phyloP scores from a whole-genome alignment of 192 early-diverging fungal species.

The Haplosporangium gracile region DNA sequence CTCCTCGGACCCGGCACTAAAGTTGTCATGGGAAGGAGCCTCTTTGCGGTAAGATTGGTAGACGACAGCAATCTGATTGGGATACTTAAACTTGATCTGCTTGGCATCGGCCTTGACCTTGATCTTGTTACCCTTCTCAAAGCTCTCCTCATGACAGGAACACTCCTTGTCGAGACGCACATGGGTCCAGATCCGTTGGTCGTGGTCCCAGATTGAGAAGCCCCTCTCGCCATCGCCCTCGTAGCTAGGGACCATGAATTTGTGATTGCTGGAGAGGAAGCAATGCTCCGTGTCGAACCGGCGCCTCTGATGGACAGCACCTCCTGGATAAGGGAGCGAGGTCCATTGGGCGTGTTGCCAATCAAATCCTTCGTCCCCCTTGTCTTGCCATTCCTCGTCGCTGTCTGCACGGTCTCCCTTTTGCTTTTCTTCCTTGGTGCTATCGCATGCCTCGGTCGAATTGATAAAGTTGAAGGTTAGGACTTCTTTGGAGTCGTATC shows the following conservation, averaged over 20 bases:
- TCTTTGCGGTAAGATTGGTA: constrained; percentile 38
- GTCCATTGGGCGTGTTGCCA: constrained; percentile 49
- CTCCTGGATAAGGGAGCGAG: constrained; percentile 42
- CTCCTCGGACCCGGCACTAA: constrained; percentile 12
- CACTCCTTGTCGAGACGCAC: constrained; percentile 19
- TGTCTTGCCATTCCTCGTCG: constrained; percentile 30
- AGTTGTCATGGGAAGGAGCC: neutral
- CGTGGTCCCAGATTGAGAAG: constrained; percentile 50
- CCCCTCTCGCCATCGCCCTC: constrained; percentile 36
- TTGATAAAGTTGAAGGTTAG: constrained; percentile 45
- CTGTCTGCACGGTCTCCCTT: constrained; percentile 8
- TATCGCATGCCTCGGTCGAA: constrained; percentile 39
- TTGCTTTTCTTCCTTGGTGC: constrained; percentile 12
- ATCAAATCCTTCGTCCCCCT: constrained; percentile 8
- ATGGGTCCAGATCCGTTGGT: constrained; percentile 31
- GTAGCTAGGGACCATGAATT: constrained; percentile 38
- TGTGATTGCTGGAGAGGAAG: constrained; percentile 32
- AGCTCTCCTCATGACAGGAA: constrained; percentile 41
- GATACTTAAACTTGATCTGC: constrained; percentile 32
- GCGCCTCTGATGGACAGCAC: constrained; percentile 9
- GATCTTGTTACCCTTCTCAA: constrained; percentile 23
- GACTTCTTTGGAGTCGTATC: constrained; percentile 35
- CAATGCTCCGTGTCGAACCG: constrained; percentile 43
- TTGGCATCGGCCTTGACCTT: constrained; percentile 42
- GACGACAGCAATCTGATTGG: constrained; percentile 28